These are phyloP conservation scores for Phoma herbarum DNA, from an alignment of 2,329 filamentous ascomycete species.

Conservation along the genomic window DNA sequence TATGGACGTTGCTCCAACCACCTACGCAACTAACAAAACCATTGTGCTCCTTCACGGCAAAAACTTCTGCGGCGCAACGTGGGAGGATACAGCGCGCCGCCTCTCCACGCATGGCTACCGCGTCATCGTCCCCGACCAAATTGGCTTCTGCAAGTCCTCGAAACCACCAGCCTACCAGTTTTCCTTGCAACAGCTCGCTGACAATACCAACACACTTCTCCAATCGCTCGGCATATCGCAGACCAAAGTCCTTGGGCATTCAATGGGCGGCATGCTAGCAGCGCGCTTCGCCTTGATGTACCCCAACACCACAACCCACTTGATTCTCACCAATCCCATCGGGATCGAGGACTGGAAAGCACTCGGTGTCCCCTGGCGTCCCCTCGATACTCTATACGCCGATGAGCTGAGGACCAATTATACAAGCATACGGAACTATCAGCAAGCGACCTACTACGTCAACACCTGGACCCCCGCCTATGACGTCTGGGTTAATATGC, in stretches of 20 bases:
- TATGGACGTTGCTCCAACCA: slow-evolving; percentile 60
- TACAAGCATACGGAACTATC: slow-evolving; percentile 37
- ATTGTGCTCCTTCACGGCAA: slow-evolving; percentile 64
- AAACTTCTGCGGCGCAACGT: slow-evolving; percentile 65
- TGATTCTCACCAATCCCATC: slow-evolving; percentile 63
- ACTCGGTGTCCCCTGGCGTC: slow-evolving; percentile 37
- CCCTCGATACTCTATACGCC: slow-evolving; percentile 29
- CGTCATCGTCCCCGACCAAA: slow-evolving; percentile 63
- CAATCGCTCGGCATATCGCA: slow-evolving; percentile 55
- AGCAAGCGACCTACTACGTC: slow-evolving; percentile 43
- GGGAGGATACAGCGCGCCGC: slow-evolving; percentile 58
- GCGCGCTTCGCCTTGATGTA: slow-evolving; percentile 63
- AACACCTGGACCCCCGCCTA: slow-evolving; percentile 59
- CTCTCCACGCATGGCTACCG: slow-evolving; percentile 59
- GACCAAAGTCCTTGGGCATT: slow-evolving; percentile 63
- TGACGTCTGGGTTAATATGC: slow-evolving; percentile 65
- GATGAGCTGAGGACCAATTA: slow-evolving; percentile 37
- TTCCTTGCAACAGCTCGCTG: slow-evolving; percentile 61
- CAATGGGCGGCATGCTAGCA: slow-evolving; percentile 64
- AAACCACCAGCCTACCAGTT: slow-evolving; percentile 63
- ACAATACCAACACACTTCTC: slow-evolving; percentile 62
- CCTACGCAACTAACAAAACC: slow-evolving; percentile 51
- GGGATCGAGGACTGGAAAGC: slow-evolving; percentile 64
- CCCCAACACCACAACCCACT: slow-evolving; percentile 53
- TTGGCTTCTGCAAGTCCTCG: slow-evolving; percentile 67